phyloP scores from a whole-genome alignment of 2,329 filamentous ascomycete genomes.

The Pseudogymnoascus sp. region DNA sequence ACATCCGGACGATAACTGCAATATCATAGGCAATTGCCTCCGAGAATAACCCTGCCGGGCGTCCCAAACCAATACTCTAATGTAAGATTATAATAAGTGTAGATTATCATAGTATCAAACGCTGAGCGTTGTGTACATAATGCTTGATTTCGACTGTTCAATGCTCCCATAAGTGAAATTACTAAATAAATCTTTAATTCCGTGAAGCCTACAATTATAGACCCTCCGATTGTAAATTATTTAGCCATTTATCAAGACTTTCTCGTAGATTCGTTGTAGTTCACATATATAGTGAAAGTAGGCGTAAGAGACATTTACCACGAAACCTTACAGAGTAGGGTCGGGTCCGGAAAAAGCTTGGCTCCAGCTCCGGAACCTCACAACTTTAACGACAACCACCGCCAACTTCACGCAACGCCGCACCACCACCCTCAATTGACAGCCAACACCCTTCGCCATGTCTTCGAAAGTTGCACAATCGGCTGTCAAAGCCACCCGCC shows the following conservation, averaged over 20 bases:
- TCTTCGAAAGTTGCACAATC: constrained; percentile 44
- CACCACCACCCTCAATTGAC: neutral
- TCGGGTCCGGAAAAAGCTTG: constrained; percentile 3
- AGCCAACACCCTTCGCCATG: constrained; percentile 37
- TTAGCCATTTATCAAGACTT: neutral
- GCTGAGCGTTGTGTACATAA: neutral
- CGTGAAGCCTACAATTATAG: neutral
- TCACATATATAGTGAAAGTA: neutral
- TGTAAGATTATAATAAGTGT: neutral
- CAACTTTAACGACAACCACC: constrained; percentile 1
- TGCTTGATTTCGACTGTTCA: neutral
- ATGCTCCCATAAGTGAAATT: neutral
- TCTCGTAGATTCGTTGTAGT: neutral
- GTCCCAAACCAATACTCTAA: neutral
- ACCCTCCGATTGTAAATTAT: neutral
- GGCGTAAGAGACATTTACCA: neutral
- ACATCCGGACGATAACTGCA: neutral
- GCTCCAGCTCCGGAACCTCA: constrained; percentile 1
- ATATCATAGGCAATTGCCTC: neutral
- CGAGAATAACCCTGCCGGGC: neutral
- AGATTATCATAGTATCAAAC: constrained; percentile 1
- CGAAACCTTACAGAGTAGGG: neutral
- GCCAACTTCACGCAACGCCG: neutral
- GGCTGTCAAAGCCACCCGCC: constrained; percentile 50
- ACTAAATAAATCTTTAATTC: neutral